Conservation (phyloP, 306 rosid genomes). For the Rubus parviflorus region DNA sequence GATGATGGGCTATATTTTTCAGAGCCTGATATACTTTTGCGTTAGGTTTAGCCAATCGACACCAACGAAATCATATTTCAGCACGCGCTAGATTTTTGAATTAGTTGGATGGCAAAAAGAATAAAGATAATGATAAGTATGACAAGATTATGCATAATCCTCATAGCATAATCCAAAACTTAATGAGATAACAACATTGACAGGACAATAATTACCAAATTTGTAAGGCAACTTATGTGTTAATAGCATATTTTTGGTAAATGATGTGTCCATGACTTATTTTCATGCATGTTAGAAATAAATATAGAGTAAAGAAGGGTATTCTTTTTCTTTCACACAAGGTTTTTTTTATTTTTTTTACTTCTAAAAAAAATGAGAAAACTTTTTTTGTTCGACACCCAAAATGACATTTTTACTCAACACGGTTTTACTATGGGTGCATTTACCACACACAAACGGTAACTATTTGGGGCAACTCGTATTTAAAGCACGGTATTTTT, state of each 20-base stretch:
- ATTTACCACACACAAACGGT: not conserved
- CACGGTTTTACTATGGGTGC: not conserved
- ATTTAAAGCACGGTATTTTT: too few relatives aligned
- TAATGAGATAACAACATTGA: not conserved
- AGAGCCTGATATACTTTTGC: not conserved
- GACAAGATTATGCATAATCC: not conserved
- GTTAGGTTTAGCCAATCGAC: too few relatives aligned
- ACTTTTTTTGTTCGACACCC: not conserved
- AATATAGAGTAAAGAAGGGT: too few relatives aligned
- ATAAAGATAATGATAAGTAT: not conserved
- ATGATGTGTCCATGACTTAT: not conserved
- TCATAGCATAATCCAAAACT: not conserved
- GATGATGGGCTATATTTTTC: accelerated
- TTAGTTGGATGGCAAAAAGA: not conserved
- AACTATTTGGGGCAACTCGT: not conserved
- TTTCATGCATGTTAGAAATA: too few relatives aligned
- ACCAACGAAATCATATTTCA: not conserved
- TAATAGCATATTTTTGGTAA: not conserved
- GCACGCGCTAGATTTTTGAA: not conserved
- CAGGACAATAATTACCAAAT: not conserved
- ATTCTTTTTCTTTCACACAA: too few relatives aligned
- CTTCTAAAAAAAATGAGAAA: too few relatives aligned
- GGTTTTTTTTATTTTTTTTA: too few relatives aligned
- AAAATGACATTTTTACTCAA: not conserved
- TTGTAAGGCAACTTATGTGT: not conserved